Base-by-base conservation (phyloP, 1,284 basidiomycete genomes). In the Ustanciosporium gigantosporum region DNA sequence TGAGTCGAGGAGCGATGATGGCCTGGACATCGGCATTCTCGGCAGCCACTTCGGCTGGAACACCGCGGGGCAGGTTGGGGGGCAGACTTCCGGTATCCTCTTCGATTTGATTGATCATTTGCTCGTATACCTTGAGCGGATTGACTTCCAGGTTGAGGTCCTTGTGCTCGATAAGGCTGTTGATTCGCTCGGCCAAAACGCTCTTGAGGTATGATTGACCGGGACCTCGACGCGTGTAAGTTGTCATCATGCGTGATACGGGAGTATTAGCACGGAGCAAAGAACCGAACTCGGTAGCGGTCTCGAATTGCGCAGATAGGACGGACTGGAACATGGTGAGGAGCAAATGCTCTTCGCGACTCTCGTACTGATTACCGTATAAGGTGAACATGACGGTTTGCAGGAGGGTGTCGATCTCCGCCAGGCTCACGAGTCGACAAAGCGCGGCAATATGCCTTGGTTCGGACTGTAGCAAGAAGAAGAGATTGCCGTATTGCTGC, bases 331-430 rank as follows among this genome's bases (percentile, higher is more conserved):
- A 97, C 94, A 99, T 97, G 52, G 94, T 97, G 67, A 99, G 83
- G 48, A 98, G 86, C 37, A 99, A 81, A 80, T 98, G 95, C 80
- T 99, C 95, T 81, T 98, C 95, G 70, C 94, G 84, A 75, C 89
- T 91, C 81, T 98, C 95, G 82, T 98, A 98, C 80, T 98, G 95
- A 82, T 97, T 97, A 67, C 94, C 95, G 79, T 97, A 98, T 25
- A 99, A 85, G 16, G 94, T 97, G 81, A 98, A 98, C 95, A 99
- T 98, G 80, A 99, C 94, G 4, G 95, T 99, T 79, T 99, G 95
- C 20, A 99, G 85, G 45, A 99, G 87, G 31, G 93, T 96, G 80
- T 99, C 94, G 73, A 98, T 97, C 82, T 98, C 94, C 36, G 89
- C 86, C 31, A 98, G 81, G 66, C 88, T 91, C 79, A 98, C 95